A percentile compares a stretch with the other conserved stretches of the same genome.
Conservation (phyloP, 1,139 yeast species). For the Magnusiomyces suaveolens region DNA sequence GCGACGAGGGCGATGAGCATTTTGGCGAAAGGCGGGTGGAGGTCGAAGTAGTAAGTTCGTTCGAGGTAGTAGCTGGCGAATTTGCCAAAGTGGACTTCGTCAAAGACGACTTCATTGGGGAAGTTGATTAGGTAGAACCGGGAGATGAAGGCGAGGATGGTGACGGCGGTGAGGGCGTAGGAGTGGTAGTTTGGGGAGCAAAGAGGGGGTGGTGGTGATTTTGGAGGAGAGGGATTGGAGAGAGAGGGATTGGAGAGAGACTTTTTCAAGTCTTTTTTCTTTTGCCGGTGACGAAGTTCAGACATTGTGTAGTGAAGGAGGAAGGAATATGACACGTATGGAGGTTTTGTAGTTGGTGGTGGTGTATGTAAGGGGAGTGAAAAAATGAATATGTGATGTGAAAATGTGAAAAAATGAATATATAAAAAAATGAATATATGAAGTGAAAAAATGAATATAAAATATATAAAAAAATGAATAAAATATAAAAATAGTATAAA, state of each 20-base stretch:
- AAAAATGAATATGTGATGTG: not conserved
- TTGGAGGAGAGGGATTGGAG: not conserved
- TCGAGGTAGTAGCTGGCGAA: conserved; percentile 51
- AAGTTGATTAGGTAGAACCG: conserved; percentile 62
- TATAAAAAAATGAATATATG: not conserved
- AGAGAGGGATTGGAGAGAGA: not conserved
- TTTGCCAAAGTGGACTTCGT: conserved; percentile 96
- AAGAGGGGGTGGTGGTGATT: no score
- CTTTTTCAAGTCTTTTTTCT: conserved; percentile 9
- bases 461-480: no score
- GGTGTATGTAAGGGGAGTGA: not conserved
- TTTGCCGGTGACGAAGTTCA: conserved; percentile 16
- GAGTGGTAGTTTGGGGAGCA: conserved; percentile 5
- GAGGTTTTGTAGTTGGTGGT: not conserved
- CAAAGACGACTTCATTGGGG: conserved; percentile 89
- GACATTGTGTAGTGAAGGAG: conserved; percentile 8
- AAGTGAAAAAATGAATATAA: no score
- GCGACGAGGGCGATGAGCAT: conserved; percentile 86
- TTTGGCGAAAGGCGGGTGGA: conserved; percentile 97
- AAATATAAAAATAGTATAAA: no score
- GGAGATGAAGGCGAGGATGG: conserved; percentile 55
- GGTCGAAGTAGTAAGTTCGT: conserved; percentile 57
- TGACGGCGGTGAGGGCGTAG: conserved; percentile 34
- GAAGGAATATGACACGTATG: not conserved
- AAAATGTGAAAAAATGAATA: not conserved